Percentiles rank a stretch among this genome's conserved stretches.
Evolutionary conservation across 345 rosid species (phyloP).

Genomic region (Eucalyptus fibrosa): DNA sequence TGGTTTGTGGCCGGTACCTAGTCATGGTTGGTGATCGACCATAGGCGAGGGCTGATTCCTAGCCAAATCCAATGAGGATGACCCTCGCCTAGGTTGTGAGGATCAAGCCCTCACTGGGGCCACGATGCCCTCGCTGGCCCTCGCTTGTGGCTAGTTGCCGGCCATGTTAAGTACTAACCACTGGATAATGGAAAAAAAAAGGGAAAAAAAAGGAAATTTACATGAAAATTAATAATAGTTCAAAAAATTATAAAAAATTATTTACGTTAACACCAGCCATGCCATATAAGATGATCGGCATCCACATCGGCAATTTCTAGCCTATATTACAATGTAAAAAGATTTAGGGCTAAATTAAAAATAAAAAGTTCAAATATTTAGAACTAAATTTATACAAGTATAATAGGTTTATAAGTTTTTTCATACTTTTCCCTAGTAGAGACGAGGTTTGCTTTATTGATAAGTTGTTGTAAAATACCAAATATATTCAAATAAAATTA

Average conservation of each 20-base stretch:
- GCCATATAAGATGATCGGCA: not conserved
- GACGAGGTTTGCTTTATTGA: not conserved
- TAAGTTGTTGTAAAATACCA: not conserved
- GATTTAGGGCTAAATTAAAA: no score
- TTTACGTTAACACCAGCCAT: accelerated
- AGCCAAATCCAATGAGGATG: not conserved
- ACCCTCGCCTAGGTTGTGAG: not conserved
- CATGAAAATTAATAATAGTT: no score
- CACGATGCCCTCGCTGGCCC: accelerated
- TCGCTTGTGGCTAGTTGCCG: accelerated
- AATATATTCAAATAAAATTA: not conserved
- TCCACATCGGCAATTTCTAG: not conserved
- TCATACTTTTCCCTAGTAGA: not conserved
- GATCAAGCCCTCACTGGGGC: not conserved
- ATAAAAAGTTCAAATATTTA: no score
- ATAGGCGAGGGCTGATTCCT: not conserved
- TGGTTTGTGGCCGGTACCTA: not conserved
- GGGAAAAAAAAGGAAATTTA: not conserved
- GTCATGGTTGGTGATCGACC: not conserved
- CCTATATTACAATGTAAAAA: no score
- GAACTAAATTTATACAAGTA: accelerated
- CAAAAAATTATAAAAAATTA: no score
- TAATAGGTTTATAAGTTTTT: no score
- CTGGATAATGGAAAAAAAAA: not conserved
- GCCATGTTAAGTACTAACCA: not conserved